Evolutionary conservation across 805 yeast genomes (phyloP).

Genomic region (Cyberlindnera mississippiensis): DNA sequence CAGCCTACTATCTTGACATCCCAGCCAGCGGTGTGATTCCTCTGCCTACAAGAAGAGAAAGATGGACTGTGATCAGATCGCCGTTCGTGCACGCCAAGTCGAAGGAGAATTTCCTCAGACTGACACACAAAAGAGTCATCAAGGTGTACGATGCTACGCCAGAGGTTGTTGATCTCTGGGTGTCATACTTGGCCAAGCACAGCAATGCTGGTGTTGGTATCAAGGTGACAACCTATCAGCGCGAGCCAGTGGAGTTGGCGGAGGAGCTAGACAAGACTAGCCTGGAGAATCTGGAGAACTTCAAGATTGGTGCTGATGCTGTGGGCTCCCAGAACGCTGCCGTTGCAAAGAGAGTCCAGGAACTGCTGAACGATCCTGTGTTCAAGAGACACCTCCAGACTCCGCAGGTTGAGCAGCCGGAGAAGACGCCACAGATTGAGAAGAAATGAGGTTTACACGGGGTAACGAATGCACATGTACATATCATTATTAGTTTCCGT

Average conservation of each 20-base stretch:
- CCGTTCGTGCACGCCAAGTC: conserved; percentile 94
- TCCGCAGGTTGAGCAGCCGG: conserved; percentile 5
- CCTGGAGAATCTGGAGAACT: conserved; percentile 6
- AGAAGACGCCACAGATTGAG: conserved; percentile 14
- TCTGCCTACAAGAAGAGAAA: conserved; percentile 65
- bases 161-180: conserved; percentile 77
- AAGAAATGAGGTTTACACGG: background rate
- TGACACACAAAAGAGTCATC: conserved; percentile 71
- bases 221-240: conserved; percentile 61
- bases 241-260: conserved; percentile 45
- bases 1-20: conserved; percentile 85
- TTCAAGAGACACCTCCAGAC: conserved; percentile 48
- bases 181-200: conserved; percentile 73
- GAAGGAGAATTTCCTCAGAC: conserved; percentile 90
- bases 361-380: conserved; percentile 65
- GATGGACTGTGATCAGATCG: conserved; percentile 90
- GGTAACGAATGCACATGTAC: conserved; percentile 5
- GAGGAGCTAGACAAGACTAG: conserved; percentile 34
- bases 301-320: conserved; percentile 8
- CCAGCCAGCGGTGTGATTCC: conserved; percentile 77
- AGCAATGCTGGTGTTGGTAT: conserved; percentile 80
- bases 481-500: too few species aligned
- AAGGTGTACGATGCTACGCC: conserved; percentile 81
- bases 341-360: conserved; percentile 51
- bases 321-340: conserved; percentile 15